Conservation (phyloP, 192 early-diverging fungal species). For the Dissophora globulifera region DNA sequence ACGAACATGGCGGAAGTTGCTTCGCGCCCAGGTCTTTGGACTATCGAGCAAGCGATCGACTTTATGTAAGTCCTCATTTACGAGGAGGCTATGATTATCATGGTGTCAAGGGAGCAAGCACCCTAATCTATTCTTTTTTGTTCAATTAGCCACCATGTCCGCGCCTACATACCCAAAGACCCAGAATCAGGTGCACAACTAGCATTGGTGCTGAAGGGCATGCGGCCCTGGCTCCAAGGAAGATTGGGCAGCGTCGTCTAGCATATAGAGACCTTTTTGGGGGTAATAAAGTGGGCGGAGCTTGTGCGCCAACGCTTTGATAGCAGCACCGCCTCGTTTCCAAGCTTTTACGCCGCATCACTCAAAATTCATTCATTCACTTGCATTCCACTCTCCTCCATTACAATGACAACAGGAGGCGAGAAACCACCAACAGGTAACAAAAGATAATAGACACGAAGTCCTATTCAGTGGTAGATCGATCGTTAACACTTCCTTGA, state of each 20-base stretch:
- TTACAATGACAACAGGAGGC: too few species aligned
- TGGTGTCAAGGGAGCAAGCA: not conserved
- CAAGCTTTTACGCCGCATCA: too few species aligned
- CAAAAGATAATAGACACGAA: too few species aligned
- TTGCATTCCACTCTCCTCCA: too few species aligned
- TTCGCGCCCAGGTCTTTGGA: slow-evolving; percentile 52
- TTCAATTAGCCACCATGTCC: slow-evolving; percentile 56
- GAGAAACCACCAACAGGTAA: too few species aligned
- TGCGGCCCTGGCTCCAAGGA: slow-evolving; percentile 40
- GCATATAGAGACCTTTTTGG: not conserved
- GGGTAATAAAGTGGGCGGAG: too few species aligned
- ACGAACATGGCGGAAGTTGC: slow-evolving; percentile 54
- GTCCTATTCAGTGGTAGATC: too few species aligned
- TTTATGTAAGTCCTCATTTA: slow-evolving; percentile 59
- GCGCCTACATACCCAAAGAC: slow-evolving; percentile 58
- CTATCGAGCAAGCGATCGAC: slow-evolving; percentile 62
- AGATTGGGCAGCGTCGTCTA: slow-evolving; percentile 38
- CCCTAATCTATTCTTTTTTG: not conserved
- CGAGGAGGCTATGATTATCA: too few species aligned
- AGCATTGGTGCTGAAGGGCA: slow-evolving; percentile 24
- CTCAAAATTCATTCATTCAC: too few species aligned
- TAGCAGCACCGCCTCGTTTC: too few species aligned
- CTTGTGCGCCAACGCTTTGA: too few species aligned
- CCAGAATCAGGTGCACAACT: slow-evolving; percentile 46
- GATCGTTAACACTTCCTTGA: too few species aligned